A percentile compares a stretch with the other conserved stretches of the same genome.
phyloP scores from a whole-genome alignment of 106 monocot species.

The Gastrodia elata region DNA sequence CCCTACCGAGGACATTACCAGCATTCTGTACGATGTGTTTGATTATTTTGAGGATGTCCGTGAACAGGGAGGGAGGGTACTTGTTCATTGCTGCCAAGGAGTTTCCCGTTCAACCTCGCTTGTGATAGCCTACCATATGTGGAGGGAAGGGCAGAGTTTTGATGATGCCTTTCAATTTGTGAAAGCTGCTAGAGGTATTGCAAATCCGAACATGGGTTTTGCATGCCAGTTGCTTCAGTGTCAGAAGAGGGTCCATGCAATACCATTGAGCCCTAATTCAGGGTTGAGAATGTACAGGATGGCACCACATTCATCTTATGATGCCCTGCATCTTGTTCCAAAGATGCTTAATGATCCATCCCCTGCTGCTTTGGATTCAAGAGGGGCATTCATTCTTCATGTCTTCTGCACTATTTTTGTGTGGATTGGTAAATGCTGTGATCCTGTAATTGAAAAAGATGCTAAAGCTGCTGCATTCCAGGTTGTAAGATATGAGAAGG shows the following conservation, averaged over 20 bases:
- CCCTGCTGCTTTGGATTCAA: constrained; percentile 58
- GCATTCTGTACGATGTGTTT: constrained; percentile 90
- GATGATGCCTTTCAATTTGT: constrained; percentile 92
- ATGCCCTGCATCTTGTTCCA: constrained; percentile 83
- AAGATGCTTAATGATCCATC: constrained; percentile 71
- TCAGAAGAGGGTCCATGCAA: constrained; percentile 91
- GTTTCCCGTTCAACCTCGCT: constrained; percentile 85
- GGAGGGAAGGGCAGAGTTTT: constrained; percentile 95
- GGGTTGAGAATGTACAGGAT: constrained; percentile 74
- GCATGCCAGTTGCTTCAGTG: constrained; percentile 92
- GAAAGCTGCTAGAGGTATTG: constrained; percentile 84
- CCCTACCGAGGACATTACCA: constrained; percentile 87
- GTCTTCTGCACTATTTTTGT: constrained; percentile 62
- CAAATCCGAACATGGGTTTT: constrained; percentile 98
- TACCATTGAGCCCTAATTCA: constrained; percentile 81
- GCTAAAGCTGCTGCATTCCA: constrained; percentile 84
- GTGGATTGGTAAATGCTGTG: constrained; percentile 71
- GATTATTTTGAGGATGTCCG: constrained; percentile 98
- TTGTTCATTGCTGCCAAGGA: constrained; percentile 94
- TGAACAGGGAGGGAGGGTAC: constrained; percentile 58
- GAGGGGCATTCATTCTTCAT: constrained; percentile 89
- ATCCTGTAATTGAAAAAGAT: constrained; percentile 76
- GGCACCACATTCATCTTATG: constrained; percentile 90
- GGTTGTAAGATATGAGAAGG: constrained; percentile 89
- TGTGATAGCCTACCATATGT: constrained; percentile 96